Conservation (phyloP, 2,329 filamentous ascomycete species). For the Claviceps capensis region DNA sequence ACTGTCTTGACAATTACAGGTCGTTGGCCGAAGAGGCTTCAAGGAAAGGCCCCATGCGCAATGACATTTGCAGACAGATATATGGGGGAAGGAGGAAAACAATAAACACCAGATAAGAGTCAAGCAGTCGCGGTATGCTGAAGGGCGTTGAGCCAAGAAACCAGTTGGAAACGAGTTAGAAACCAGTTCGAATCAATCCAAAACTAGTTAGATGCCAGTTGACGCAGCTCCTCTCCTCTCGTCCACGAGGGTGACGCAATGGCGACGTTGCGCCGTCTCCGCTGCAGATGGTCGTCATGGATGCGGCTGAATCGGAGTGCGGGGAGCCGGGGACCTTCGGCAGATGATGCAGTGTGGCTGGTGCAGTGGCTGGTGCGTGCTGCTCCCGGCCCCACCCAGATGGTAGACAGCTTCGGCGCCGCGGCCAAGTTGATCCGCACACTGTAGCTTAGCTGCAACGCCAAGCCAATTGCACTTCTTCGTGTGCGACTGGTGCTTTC, state of each 20-base stretch:
- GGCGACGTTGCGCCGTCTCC: background rate
- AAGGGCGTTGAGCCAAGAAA: background rate
- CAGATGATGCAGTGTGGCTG: no score
- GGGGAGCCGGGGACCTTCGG: background rate
- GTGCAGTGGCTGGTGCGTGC: no score
- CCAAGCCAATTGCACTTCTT: no score
- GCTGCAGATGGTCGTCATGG: background rate
- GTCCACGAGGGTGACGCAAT: constrained; percentile 9
- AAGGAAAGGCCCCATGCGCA: background rate
- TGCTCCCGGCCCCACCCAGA: no score
- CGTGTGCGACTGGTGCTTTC: background rate
- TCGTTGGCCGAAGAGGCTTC: background rate
- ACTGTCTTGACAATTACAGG: no score
- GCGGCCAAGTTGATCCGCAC: background rate
- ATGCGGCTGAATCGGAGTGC: background rate
- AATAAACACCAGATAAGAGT: background rate
- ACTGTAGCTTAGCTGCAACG: background rate
- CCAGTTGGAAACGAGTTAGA: constrained; percentile 1
- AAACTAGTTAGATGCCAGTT: background rate
- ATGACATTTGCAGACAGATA: background rate
- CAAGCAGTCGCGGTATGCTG: background rate
- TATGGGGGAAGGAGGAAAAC: background rate
- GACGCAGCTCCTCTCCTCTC: background rate
- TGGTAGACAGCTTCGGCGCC: background rate
- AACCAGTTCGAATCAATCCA: no score